These are phyloP conservation scores for Excoecaria cochinchinensis DNA, from an alignment of 345 rosid species.

Conservation along the genomic window DNA sequence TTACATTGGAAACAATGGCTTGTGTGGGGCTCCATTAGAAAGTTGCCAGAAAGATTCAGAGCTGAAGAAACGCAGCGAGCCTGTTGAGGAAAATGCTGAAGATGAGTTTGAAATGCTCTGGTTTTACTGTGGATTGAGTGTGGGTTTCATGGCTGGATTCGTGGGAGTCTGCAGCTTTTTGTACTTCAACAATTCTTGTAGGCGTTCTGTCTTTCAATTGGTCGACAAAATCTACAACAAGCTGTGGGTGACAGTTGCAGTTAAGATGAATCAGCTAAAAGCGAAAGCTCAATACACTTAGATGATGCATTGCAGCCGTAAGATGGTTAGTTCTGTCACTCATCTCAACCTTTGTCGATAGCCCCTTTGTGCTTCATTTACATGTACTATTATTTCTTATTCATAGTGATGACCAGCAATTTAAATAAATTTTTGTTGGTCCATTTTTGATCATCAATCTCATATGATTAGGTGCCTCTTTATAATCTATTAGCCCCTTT, in stretches of 20 bases:
- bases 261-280: not conserved
- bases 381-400: no score
- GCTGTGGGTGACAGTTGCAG: not conserved
- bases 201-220: not conserved
- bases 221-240: not conserved
- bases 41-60: slow-evolving; percentile 13
- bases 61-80: not conserved
- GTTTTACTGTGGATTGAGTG: slow-evolving; percentile 11
- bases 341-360: no score
- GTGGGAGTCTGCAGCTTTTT: slow-evolving; percentile 12
- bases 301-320: no score
- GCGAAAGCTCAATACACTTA: no score
- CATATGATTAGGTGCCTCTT: no score
- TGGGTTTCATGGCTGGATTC: slow-evolving; percentile 7
- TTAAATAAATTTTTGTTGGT: no score
- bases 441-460: no score
- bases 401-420: no score
- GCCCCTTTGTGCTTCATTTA: no score
- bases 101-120: slow-evolving; percentile 3
- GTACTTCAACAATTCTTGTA: slow-evolving; percentile 16
- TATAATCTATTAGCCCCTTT: no score
- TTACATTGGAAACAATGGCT: slow-evolving; percentile 24
- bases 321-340: no score
- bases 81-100: not conserved
- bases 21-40: slow-evolving; percentile 28